phyloP scores from a whole-genome alignment of 352 stramenopile species.

The Phytophthora multivora region DNA sequence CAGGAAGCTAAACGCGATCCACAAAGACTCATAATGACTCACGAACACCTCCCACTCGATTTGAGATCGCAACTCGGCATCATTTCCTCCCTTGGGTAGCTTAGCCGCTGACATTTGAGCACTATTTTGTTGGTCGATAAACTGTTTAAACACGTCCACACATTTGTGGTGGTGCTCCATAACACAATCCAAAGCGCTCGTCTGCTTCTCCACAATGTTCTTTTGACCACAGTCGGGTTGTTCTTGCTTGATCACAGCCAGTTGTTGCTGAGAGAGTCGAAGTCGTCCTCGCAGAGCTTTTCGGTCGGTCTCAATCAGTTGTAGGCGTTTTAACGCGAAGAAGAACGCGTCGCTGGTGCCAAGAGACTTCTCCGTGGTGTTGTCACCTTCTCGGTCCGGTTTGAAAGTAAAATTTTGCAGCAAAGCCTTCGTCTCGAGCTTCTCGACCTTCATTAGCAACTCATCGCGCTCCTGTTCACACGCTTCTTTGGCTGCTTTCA shows the following conservation, averaged over 20 bases:
- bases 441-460: conserved; percentile 29
- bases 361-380: background rate
- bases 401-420: conserved; percentile 2
- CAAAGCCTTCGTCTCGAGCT: conserved; percentile 25
- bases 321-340: conserved; percentile 17
- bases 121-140: background rate
- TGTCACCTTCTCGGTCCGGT: background rate
- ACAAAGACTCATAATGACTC: conserved; percentile 33
- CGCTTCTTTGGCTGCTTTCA: conserved; percentile 27
- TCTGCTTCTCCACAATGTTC: background rate
- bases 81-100: background rate
- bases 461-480: conserved; percentile 29
- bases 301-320: conserved; percentile 18
- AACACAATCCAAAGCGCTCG: conserved; percentile 12
- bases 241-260: conserved; percentile 14
- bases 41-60: conserved; percentile 21
- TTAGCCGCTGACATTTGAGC: background rate
- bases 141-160: conserved; percentile 18
- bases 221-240: background rate
- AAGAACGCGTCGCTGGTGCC: background rate
- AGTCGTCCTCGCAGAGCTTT: conserved; percentile 20
- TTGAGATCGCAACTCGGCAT: background rate
- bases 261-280: conserved; percentile 17
- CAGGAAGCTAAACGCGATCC: conserved; percentile 28
- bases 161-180: conserved; percentile 24